phyloP scores from a whole-genome alignment of 495 filamentous ascomycete genomes.

The Tricharina praecox region DNA sequence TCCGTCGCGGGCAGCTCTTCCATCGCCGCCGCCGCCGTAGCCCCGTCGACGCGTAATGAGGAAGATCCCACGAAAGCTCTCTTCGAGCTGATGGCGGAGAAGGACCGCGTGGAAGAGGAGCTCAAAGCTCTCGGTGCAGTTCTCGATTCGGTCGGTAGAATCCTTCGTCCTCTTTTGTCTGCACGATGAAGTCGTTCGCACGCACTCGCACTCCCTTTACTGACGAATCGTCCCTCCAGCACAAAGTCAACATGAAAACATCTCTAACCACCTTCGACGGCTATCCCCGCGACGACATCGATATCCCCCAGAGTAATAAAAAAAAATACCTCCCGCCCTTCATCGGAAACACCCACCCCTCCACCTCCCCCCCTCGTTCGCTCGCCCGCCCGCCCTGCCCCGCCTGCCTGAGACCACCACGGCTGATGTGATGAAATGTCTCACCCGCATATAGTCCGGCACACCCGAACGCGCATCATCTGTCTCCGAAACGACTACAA shows the following conservation, averaged over 20 bases:
- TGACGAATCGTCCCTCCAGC: conserved; percentile 34
- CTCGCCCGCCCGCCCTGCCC: too few species aligned
- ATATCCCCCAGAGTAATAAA: conserved; percentile 69
- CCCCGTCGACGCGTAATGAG: background rate
- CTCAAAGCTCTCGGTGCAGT: conserved; percentile 68
- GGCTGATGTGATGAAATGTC: background rate
- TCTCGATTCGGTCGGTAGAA: conserved; percentile 73
- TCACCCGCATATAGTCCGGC: conserved; percentile 46
- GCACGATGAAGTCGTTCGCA: too few species aligned
- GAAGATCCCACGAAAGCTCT: conserved; percentile 16
- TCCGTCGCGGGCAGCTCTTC: background rate
- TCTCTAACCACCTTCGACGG: conserved; percentile 77
- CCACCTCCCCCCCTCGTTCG: too few species aligned
- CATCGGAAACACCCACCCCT: background rate
- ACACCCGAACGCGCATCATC: conserved; percentile 77
- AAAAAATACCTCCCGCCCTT: background rate
- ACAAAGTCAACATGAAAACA: conserved; percentile 86
- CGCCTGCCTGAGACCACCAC: too few species aligned
- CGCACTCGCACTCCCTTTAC: background rate
- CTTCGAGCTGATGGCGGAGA: conserved; percentile 48
- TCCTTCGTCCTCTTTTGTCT: conserved; percentile 6
- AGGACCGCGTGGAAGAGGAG: conserved; percentile 69
- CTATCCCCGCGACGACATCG: conserved; percentile 82
- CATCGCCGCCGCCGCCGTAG: background rate
- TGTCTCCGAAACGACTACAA: conserved; percentile 86